Percentiles rank a stretch among this genome's conserved stretches.
phyloP scores from a whole-genome alignment of 2,329 filamentous ascomycete genomes.

The Magnaporthiopsis incrustans region DNA sequence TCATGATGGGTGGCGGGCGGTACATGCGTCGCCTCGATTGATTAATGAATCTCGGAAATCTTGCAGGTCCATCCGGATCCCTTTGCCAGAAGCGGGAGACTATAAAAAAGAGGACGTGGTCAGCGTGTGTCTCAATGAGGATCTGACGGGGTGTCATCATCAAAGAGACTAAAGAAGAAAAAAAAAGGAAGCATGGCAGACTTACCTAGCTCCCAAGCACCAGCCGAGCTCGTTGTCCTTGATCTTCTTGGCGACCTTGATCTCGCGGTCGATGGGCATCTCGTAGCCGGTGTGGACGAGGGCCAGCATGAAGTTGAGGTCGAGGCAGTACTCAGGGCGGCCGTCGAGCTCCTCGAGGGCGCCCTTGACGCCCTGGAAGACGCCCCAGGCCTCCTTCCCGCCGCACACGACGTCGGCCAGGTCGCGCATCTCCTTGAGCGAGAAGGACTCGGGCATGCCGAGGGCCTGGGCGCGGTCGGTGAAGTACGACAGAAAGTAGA shows the following conservation, averaged over 20 bases:
- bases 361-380: slow-evolving; percentile 67
- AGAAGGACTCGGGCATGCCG: slow-evolving; percentile 98
- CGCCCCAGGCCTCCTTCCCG: slow-evolving; percentile 68
- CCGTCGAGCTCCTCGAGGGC: slow-evolving; percentile 74
- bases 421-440: slow-evolving; percentile 79
- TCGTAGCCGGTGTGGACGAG: slow-evolving; percentile 93
- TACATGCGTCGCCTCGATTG: not conserved
- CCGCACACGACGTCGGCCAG: slow-evolving; percentile 78
- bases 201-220: slow-evolving; percentile 93
- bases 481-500: slow-evolving; percentile 98
- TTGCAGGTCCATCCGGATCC: slow-evolving; percentile 87
- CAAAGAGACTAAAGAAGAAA: not conserved
- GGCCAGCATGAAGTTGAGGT: slow-evolving; percentile 93
- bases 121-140: slow-evolving; percentile 21
- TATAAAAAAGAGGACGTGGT: slow-evolving; percentile 28
- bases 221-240: slow-evolving; percentile 94
- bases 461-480: slow-evolving; percentile 89
- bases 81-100: slow-evolving; percentile 74
- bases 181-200: slow-evolving; percentile 10
- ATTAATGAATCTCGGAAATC: slow-evolving; percentile 61
- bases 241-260: slow-evolving; percentile 98
- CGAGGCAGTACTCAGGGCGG: slow-evolving; percentile 85
- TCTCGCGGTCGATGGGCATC: slow-evolving; percentile 92
- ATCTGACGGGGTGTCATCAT: too few species aligned
- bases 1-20: not conserved